Conservation (phyloP, 129 eudicot genomes). For the Scalesia atractyloides region DNA sequence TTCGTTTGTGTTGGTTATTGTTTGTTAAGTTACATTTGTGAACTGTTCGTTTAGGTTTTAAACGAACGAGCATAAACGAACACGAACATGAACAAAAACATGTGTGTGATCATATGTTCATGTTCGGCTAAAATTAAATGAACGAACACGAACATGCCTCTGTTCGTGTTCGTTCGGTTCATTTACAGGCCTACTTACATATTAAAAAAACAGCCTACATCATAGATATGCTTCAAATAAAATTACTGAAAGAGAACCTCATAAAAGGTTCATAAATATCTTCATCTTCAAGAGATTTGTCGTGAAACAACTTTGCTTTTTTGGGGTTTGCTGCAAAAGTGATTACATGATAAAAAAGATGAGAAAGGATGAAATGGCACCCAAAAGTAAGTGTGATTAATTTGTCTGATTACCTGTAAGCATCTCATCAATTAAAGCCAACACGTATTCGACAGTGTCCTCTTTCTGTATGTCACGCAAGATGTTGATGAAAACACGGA, state of each 20-base stretch:
- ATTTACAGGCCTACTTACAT: too few species aligned
- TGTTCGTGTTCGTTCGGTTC: too few species aligned
- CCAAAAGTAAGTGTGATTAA: conserved; percentile 7
- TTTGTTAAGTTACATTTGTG: too few species aligned
- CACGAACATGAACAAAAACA: too few species aligned
- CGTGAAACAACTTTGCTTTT: conserved; percentile 79
- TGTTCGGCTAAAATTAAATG: too few species aligned
- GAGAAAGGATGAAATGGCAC: conserved; percentile 20
- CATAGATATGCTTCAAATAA: conserved; percentile 11
- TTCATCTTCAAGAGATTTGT: conserved; percentile 68
- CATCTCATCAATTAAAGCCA: conserved; percentile 85
- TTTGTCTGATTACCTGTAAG: conserved; percentile 59
- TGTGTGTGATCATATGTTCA: too few species aligned
- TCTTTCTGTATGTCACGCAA: conserved; percentile 52
- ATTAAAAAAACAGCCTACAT: conserved; percentile 15
- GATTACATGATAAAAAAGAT: conserved; percentile 11
- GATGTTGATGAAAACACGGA: conserved; percentile 48
- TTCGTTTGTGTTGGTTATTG: too few species aligned
- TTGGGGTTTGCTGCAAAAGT: conserved; percentile 66
- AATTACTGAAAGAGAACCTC: conserved; percentile 48
- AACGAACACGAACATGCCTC: too few species aligned
- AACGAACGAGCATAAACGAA: too few species aligned
- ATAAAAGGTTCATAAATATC: conserved; percentile 86
- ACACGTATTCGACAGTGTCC: conserved; percentile 91
- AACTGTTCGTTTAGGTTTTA: too few species aligned